Conservation (phyloP, 2,329 filamentous ascomycete species). For the Sporothrix pseudoabietina region DNA sequence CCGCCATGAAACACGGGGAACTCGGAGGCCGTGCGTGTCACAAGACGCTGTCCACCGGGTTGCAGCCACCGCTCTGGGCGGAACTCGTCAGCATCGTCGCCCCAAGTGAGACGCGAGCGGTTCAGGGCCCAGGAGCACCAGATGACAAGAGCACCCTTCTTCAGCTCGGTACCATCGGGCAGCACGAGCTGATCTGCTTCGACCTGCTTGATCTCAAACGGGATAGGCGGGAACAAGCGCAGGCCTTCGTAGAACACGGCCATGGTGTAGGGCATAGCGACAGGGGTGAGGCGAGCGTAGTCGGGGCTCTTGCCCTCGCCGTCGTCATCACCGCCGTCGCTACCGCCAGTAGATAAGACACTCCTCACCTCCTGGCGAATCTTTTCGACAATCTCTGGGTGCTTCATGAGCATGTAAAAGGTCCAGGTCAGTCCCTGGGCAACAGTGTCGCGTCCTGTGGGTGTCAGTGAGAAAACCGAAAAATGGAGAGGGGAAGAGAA, state of each 20-base stretch:
- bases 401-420: conserved; percentile 60
- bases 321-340: conserved; percentile 28
- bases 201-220: conserved; percentile 66
- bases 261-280: conserved; percentile 57
- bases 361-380: conserved; percentile 49
- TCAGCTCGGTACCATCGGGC: conserved; percentile 63
- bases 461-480: conserved; percentile 8
- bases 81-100: conserved; percentile 57
- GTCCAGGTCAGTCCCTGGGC: conserved; percentile 67
- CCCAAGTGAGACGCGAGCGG: conserved; percentile 59
- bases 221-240: conserved; percentile 64
- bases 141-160: conserved; percentile 56
- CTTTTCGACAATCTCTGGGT: conserved; percentile 46
- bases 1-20: conserved; percentile 69
- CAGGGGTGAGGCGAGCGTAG: conserved; percentile 46
- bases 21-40: conserved; percentile 54
- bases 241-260: conserved; percentile 65
- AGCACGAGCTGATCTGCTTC: conserved; percentile 51
- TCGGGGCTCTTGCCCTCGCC: conserved; percentile 32
- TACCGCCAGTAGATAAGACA: conserved; percentile 35
- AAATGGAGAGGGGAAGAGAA: not conserved
- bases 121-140: conserved; percentile 69
- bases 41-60: conserved; percentile 38
- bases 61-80: conserved; percentile 59
- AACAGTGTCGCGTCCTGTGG: conserved; percentile 60